Conservation (phyloP, 1,284 basidiomycete species). For the Coniferiporia sulphurascens region DNA sequence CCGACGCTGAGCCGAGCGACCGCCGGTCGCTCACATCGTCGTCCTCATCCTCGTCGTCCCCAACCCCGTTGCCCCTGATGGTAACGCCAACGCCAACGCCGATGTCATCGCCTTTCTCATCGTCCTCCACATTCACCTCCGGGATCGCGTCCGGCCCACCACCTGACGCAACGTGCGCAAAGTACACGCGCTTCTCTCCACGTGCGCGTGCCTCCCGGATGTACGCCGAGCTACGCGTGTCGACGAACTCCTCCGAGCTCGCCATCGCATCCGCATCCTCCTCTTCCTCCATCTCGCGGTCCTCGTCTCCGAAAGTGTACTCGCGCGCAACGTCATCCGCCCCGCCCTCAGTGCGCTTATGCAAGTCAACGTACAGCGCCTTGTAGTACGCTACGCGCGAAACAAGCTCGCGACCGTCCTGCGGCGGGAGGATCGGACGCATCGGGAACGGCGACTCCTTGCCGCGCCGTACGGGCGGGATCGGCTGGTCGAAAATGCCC, state of each 20-base stretch:
- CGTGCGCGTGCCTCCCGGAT: conserved; percentile 15
- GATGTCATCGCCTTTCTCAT: no score
- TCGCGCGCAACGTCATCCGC: not conserved
- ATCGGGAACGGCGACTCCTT: conserved; percentile 17
- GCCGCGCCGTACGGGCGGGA: conserved; percentile 4
- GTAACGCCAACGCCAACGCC: no score
- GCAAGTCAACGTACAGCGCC: not conserved
- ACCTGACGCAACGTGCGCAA: not conserved
- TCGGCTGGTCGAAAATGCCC: conserved; percentile 4
- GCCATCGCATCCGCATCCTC: conserved; percentile 1
- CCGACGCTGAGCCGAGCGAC: conserved; percentile 5
- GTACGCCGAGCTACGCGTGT: conserved; percentile 13
- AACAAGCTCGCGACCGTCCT: conserved; percentile 12
- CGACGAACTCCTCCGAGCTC: conserved; percentile 3
- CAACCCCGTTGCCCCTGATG: not conserved
- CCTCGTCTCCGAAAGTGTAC: no score
- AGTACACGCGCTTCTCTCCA: conserved; percentile 18
- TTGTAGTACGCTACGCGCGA: conserved; percentile 7
- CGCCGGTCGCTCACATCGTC: not conserved
- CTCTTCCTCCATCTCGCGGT: not conserved
- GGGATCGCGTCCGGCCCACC: no score
- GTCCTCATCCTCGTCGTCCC: conserved; percentile 7
- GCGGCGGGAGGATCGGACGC: conserved; percentile 14
- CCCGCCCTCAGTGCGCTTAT: not conserved
- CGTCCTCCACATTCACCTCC: no score